A percentile compares a stretch with the other conserved stretches of the same genome.
Conservation (phyloP, 768 basidiomycete genomes). For the Phlebiopsis flavidoalba region DNA sequence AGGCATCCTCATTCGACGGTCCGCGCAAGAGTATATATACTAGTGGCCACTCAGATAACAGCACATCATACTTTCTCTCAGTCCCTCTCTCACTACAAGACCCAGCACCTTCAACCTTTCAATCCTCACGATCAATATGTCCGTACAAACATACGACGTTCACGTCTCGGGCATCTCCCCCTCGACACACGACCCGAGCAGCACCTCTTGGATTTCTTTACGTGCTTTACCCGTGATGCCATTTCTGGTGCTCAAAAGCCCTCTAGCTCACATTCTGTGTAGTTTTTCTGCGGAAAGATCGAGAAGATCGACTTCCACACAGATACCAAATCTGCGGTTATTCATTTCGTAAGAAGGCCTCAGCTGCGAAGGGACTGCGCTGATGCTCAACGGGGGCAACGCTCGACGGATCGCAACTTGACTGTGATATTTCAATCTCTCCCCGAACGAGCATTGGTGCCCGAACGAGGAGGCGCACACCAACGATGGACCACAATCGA, state of each 20-base stretch:
- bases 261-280: neutral
- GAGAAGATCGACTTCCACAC: constrained; percentile 53
- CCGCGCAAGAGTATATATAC: too few relatives aligned
- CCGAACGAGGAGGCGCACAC: constrained; percentile 40
- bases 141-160: constrained; percentile 14
- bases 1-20: too few relatives aligned
- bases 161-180: constrained; percentile 59
- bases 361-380: constrained; percentile 81
- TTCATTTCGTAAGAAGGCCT: constrained; percentile 82
- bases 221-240: constrained; percentile 48
- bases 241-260: too few relatives aligned
- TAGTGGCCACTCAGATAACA: neutral
- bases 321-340: constrained; percentile 48
- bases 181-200: constrained; percentile 57
- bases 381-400: constrained; percentile 79
- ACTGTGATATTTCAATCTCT: constrained; percentile 70
- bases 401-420: constrained; percentile 67
- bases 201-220: constrained; percentile 77
- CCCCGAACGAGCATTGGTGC: constrained; percentile 57
- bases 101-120: neutral
- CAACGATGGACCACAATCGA: constrained; percentile 45
- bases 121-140: constrained; percentile 12
- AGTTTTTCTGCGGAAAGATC: constrained; percentile 77
- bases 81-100: neutral
- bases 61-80: neutral